Conservation (phyloP, 2,329 filamentous ascomycete genomes). For the Alternaria infectoria region DNA sequence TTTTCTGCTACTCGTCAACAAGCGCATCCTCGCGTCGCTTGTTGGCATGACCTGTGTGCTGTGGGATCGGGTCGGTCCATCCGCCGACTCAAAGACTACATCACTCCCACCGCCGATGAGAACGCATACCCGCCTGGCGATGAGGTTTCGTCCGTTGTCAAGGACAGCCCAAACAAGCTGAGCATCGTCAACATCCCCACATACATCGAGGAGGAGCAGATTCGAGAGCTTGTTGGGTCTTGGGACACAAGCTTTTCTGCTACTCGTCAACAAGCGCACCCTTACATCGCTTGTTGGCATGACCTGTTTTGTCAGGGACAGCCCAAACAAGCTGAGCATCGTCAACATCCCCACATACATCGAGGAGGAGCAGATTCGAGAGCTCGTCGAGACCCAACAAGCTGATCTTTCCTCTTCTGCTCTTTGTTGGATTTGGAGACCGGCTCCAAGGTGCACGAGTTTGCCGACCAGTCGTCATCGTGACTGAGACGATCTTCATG, state of each 20-base stretch:
- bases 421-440: constrained; percentile 78
- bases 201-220: constrained; percentile 89
- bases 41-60: constrained; percentile 99
- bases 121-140: constrained; percentile 72
- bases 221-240: constrained; percentile 70
- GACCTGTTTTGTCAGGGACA: constrained; percentile 60
- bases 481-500: not conserved
- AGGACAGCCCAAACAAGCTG: constrained; percentile 92
- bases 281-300: too few relatives aligned
- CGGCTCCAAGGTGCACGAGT: constrained; percentile 95
- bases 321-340: constrained; percentile 92
- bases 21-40: constrained; percentile 94
- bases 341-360: constrained; percentile 88
- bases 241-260: too few relatives aligned
- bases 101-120: constrained; percentile 74
- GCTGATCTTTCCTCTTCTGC: not conserved
- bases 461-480: constrained; percentile 75
- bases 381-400: constrained; percentile 73
- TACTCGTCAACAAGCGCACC: too few relatives aligned
- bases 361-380: constrained; percentile 87
- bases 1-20: constrained; percentile 96
- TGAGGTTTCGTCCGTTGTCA: constrained; percentile 67
- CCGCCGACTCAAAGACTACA: constrained; percentile 93
- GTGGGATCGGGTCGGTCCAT: constrained; percentile 80
- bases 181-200: constrained; percentile 87